Base-by-base conservation (phyloP, 225 moss, liverwort and hornwort genomes). In the Rhytidiadelphus loreus region DNA sequence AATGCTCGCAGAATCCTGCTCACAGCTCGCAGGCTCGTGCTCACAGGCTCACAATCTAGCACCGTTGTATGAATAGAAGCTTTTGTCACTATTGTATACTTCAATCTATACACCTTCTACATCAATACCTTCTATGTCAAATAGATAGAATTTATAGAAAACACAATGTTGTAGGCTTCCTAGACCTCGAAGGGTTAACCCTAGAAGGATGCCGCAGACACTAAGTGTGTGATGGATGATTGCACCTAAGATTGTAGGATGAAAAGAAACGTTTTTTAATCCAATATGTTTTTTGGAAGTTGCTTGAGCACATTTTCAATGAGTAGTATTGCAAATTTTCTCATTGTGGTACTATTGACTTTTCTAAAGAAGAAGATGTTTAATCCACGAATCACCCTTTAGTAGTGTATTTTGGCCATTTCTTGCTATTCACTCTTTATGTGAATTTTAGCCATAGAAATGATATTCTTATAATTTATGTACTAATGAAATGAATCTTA, bases 161-260 rank as follows among this genome's bases (percentile, higher is more conserved):
- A 52, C 4, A 73, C 2, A 0, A 68, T 39, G 4, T 16, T 44
- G 6, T 72, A 3, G 23, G 2, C 6, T 41, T 44, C 3, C 6
- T 28, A 18, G 30, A 11, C 4, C 7, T 18, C 6, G 46, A 73
- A 73, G 10, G 44, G 0, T 29, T 46, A 26, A 16, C 9, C 15
- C 15, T 71, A 14, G 23, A 69, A 39, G 7, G 24, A 24, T 39
- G 39, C 5, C 4, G 0, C 1, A 1, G 0, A 71, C 14, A 25
- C 15, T 10, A 72, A 17, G 3, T 10, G 6, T 72, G 0, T 2
- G 0, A 16, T 71, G 2, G 5, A 16, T 44, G 28, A 28, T 9
- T 70, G 41, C 26, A 43, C 3, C 0, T 26, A 3, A 25, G 28
- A 71, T 3, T 44, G 3, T 3, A 9, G 3, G 16, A 16, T 73